Evolutionary conservation across 192 early-diverging fungal species (phyloP).

Genomic region (Backusella tarrabulga): DNA sequence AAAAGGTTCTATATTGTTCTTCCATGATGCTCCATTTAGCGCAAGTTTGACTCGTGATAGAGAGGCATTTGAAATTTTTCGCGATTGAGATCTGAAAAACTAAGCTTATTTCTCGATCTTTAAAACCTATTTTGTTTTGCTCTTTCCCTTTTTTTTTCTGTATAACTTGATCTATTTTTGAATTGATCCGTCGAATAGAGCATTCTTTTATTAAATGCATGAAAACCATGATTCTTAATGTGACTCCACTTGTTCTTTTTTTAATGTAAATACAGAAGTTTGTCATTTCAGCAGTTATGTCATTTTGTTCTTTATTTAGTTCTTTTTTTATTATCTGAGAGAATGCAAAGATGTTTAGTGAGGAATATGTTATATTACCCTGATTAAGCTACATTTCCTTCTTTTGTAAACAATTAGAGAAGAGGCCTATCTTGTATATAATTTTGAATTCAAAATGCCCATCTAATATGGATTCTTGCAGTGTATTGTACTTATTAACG

Average conservation of each 20-base stretch:
- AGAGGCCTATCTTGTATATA: too few species aligned
- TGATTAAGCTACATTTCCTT: neutral
- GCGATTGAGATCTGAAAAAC: neutral
- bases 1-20: neutral
- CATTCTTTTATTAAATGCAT: neutral
- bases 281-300: neutral
- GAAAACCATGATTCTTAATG: neutral
- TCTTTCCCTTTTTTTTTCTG: neutral
- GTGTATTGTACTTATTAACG: neutral
- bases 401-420: neutral
- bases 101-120: neutral
- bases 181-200: neutral
- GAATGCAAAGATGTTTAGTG: neutral
- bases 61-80: neutral
- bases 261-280: neutral
- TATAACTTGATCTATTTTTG: neutral
- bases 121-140: neutral
- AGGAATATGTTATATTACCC: neutral
- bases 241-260: too few species aligned
- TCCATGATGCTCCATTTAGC: neutral
- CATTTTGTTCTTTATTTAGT: too few species aligned
- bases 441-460: too few species aligned
- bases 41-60: neutral
- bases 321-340: neutral
- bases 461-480: neutral